These are phyloP conservation scores for Kregervanrija delftensis DNA, from an alignment of 805 yeast species.

Conservation along the genomic window DNA sequence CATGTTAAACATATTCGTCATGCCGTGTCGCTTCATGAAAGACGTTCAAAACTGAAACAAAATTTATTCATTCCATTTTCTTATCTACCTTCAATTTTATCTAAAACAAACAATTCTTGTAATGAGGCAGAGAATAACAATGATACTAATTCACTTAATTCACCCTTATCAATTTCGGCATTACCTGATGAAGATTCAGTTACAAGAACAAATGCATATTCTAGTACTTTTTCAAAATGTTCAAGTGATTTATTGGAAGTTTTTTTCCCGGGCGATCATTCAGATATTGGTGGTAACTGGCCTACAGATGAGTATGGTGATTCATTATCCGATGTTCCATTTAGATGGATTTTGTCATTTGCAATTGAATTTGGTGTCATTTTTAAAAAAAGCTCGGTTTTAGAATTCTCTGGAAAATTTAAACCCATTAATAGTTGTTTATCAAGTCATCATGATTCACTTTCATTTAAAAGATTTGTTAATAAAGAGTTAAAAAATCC, in stretches of 20 bases:
- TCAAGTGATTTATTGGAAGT: constrained; percentile 39
- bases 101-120: constrained; percentile 8
- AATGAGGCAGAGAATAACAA: constrained; percentile 9
- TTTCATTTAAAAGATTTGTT: constrained; percentile 23
- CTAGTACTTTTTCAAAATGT: constrained; percentile 3
- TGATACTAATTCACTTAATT: background rate
- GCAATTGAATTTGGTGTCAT: constrained; percentile 44
- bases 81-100: constrained; percentile 23
- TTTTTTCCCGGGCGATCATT: constrained; percentile 67
- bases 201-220: constrained; percentile 17
- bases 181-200: constrained; percentile 3
- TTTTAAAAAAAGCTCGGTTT: constrained; percentile 36
- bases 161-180: background rate
- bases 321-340: constrained; percentile 40
- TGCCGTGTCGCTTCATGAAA: constrained; percentile 61
- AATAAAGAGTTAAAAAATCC: constrained; percentile 4
- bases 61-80: constrained; percentile 42
- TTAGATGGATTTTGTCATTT: constrained; percentile 57
- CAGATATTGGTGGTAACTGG: constrained; percentile 71
- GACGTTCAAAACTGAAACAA: constrained; percentile 57
- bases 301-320: constrained; percentile 37
- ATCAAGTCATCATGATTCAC: constrained; percentile 47
- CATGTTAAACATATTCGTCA: constrained; percentile 57
- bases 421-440: constrained; percentile 36
- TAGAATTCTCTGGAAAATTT: constrained; percentile 33